Conservation (phyloP, 176 grass and related monocot genomes). For the Carex parvula region DNA sequence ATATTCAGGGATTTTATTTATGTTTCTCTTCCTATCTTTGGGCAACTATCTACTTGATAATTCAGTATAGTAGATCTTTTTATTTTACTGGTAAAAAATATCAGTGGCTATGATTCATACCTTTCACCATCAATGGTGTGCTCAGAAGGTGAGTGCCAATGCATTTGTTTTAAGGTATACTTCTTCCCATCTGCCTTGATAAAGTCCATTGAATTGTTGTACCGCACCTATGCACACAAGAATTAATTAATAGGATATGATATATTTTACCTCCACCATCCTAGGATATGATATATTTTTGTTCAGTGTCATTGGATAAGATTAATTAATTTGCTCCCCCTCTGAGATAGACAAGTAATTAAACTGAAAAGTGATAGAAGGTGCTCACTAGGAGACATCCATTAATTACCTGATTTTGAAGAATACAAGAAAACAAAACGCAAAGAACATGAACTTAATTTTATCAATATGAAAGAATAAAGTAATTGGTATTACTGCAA, state of each 20-base stretch:
- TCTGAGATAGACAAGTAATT: not conserved
- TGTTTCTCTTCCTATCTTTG: not conserved
- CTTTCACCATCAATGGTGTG: slow-evolving; percentile 63
- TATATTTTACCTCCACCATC: not conserved
- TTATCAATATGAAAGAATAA: not conserved
- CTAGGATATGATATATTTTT: not conserved
- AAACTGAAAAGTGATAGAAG: not conserved
- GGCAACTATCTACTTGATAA: too few species aligned
- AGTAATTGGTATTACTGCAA: not conserved
- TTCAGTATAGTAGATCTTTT: too few species aligned
- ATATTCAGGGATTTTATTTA: not conserved
- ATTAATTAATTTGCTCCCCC: not conserved
- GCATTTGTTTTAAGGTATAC: slow-evolving; percentile 56
- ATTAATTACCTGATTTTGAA: not conserved
- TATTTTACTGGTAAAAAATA: not conserved
- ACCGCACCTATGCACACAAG: slow-evolving; percentile 39
- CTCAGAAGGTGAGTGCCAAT: slow-evolving; percentile 83
- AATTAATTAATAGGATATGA: too few species aligned
- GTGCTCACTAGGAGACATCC: not conserved
- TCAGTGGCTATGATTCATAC: slow-evolving; percentile 24
- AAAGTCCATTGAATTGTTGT: slow-evolving; percentile 38
- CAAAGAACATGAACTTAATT: not conserved
- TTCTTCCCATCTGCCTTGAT: slow-evolving; percentile 44
- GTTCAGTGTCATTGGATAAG: not conserved
- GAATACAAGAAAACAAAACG: slow-evolving; percentile 4